phyloP scores from a whole-genome alignment of 805 yeast genomes.

The Metschnikowia baotianmanensis region DNA sequence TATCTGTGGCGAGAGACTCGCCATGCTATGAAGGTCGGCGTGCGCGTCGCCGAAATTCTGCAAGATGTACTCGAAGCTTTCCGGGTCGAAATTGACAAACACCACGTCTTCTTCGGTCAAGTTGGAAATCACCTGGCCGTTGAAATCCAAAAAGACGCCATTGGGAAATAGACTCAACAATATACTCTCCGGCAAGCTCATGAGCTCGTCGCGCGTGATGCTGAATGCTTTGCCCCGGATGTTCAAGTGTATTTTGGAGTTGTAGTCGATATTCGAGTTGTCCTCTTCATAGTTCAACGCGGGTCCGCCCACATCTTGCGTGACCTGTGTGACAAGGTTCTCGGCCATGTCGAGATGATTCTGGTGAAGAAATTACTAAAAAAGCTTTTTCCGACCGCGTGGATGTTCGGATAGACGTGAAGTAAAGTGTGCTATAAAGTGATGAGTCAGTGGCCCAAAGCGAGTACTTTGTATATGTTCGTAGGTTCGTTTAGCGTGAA shows the following conservation, averaged over 20 bases:
- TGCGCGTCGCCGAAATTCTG: conserved; percentile 69
- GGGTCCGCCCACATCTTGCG: conserved; percentile 36
- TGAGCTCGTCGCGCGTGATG: conserved; percentile 82
- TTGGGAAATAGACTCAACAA: conserved; percentile 84
- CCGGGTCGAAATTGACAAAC: conserved; percentile 81
- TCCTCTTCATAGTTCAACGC: conserved; percentile 23
- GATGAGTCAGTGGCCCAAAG: too few species aligned
- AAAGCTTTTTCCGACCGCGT: too few species aligned
- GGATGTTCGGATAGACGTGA: too few species aligned
- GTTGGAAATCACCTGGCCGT: conserved; percentile 76
- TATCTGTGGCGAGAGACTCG: conserved; percentile 34
- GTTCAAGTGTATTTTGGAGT: conserved; percentile 71
- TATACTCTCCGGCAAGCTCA: conserved; percentile 89
- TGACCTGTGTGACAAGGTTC: conserved; percentile 70
- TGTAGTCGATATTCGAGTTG: conserved; percentile 46
- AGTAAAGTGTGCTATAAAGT: too few species aligned
- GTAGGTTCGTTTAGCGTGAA: not conserved
- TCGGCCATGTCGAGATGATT: conserved; percentile 31
- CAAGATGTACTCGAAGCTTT: conserved; percentile 81
- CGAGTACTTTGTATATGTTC: too few species aligned
- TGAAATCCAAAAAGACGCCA: conserved; percentile 77
- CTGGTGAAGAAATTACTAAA: too few species aligned
- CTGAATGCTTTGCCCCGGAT: conserved; percentile 72
- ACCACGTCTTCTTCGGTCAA: conserved; percentile 79
- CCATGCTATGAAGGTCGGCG: conserved; percentile 42